Percentiles rank a stretch among this genome's conserved stretches.
Evolutionary conservation across 805 yeast genomes (phyloP).

Genomic region (Saccharomycopsis babjevae): DNA sequence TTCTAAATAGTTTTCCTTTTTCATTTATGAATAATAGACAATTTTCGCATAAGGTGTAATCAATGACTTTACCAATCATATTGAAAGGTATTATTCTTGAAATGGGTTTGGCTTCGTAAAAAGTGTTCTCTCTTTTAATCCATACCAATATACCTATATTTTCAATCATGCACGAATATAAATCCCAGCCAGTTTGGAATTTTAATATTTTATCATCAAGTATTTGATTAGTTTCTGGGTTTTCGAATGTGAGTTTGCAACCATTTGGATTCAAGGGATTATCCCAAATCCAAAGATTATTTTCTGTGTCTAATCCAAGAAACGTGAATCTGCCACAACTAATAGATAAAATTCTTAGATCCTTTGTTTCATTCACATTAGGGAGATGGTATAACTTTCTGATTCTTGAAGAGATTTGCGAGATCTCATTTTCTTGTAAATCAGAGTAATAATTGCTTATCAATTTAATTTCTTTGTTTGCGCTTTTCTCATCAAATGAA

Average conservation of each 20-base stretch:
- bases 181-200: slow-evolving; percentile 60
- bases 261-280: slow-evolving; percentile 32
- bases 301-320: slow-evolving; percentile 43
- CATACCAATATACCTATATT: slow-evolving; percentile 50
- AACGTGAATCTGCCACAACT: slow-evolving; percentile 59
- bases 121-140: slow-evolving; percentile 29
- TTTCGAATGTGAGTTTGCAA: slow-evolving; percentile 32
- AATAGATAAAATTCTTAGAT: slow-evolving; percentile 34
- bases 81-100: slow-evolving; percentile 28
- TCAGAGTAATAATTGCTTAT: not conserved
- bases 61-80: slow-evolving; percentile 34
- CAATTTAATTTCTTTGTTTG: not conserved
- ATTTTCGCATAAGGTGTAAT: slow-evolving; percentile 46
- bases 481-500: not conserved
- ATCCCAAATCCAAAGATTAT: slow-evolving; percentile 57
- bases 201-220: slow-evolving; percentile 21
- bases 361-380: slow-evolving; percentile 4
- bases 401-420: not conserved
- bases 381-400: slow-evolving; percentile 3
- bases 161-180: slow-evolving; percentile 39
- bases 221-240: slow-evolving; percentile 9
- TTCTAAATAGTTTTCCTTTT: slow-evolving; percentile 32
- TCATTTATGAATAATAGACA: slow-evolving; percentile 40
- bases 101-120: slow-evolving; percentile 28
- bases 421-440: not conserved